A percentile compares a stretch with the other conserved stretches of the same genome.
phyloP scores from a whole-genome alignment of 371 early-diverging fungal genomes.

The Chytridium lagenaria region DNA sequence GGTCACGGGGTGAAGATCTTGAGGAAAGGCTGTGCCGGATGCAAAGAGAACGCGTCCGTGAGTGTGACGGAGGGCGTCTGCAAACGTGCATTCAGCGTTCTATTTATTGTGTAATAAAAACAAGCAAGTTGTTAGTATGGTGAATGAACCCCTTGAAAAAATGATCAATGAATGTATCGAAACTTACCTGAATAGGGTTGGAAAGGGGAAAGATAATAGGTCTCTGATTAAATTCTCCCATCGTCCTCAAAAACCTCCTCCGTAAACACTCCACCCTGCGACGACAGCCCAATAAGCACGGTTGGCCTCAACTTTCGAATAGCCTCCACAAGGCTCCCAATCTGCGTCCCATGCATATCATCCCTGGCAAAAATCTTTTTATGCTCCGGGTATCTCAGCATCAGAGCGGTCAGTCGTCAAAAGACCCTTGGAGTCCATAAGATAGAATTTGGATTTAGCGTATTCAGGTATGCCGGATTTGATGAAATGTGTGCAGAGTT shows the following conservation, averaged over 20 bases:
- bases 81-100: conserved; percentile 91
- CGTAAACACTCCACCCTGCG: conserved; percentile 75
- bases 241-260: conserved; percentile 62
- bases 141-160: background rate
- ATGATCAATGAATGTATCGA: background rate
- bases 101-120: conserved; percentile 24
- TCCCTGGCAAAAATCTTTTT: conserved; percentile 79
- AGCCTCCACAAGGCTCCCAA: conserved; percentile 68
- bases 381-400: conserved; percentile 60
- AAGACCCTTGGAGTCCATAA: conserved; percentile 79
- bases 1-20: conserved; percentile 66
- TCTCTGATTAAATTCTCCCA: conserved; percentile 74
- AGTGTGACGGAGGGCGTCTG: conserved; percentile 81
- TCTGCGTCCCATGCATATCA: conserved; percentile 74
- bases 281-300: conserved; percentile 80
- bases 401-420: conserved; percentile 34
- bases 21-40: conserved; percentile 91
- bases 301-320: conserved; percentile 54
- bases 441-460: conserved; percentile 76
- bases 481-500: conserved; percentile 77
- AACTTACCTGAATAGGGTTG: conserved; percentile 63
- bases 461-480: conserved; percentile 60
- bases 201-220: conserved; percentile 94
- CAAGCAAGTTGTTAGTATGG: too few relatives aligned
- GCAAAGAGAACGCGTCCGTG: conserved; percentile 86